Evolutionary conservation across 2,329 filamentous ascomycete species (phyloP).

Genomic region (Fusarium oxysporum): DNA sequence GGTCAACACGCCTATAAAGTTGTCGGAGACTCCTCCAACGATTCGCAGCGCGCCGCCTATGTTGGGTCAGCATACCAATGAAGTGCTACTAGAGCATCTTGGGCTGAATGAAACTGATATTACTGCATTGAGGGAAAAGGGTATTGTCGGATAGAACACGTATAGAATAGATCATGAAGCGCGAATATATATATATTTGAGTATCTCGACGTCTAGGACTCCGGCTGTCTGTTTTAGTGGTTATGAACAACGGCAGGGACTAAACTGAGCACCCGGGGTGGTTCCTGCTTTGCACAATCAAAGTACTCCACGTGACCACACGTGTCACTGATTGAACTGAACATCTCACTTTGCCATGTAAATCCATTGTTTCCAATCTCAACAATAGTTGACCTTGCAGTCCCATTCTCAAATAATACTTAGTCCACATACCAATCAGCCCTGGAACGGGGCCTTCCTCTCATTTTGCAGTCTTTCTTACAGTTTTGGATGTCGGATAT

Average conservation of each 20-base stretch:
- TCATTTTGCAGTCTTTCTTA: not conserved
- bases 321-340: slow-evolving; percentile 19
- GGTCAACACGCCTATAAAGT: slow-evolving; percentile 95
- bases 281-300: not conserved
- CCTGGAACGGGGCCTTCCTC: not conserved
- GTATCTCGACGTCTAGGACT: not conserved
- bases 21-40: slow-evolving; percentile 82
- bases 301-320: slow-evolving; percentile 30
- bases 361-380: slow-evolving; percentile 15
- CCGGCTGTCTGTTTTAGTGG: not conserved
- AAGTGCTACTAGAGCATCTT: slow-evolving; percentile 75
- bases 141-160: slow-evolving; percentile 68
- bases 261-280: not conserved
- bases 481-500: not conserved
- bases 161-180: not conserved
- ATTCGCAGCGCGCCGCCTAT: slow-evolving; percentile 84
- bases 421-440: not conserved
- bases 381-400: slow-evolving; percentile 9
- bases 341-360: slow-evolving; percentile 28
- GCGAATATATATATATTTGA: not conserved
- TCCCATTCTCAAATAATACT: not conserved
- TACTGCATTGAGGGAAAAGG: slow-evolving; percentile 69
- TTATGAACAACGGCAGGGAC: slow-evolving; percentile 3
- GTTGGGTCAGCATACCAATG: slow-evolving; percentile 87
- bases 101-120: slow-evolving; percentile 71